Evolutionary conservation across 805 yeast genomes (phyloP).

Genomic region (Naumovozyma castellii): DNA sequence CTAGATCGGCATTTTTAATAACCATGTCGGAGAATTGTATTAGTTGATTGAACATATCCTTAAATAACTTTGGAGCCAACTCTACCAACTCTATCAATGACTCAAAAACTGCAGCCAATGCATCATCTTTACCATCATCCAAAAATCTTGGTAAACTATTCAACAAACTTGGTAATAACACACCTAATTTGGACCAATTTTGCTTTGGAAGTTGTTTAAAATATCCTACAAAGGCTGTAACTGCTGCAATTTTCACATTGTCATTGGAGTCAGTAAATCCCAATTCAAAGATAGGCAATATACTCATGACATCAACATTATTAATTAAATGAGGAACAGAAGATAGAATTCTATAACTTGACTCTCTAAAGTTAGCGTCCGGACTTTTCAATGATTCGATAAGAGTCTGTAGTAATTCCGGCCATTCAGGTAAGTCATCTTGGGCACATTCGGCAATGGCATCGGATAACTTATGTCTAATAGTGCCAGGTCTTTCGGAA

Average conservation of each 20-base stretch:
- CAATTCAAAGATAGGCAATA: slow-evolving; percentile 60
- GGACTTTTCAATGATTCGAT: slow-evolving; percentile 49
- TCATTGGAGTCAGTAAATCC: slow-evolving; percentile 78
- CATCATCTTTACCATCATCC: slow-evolving; percentile 66
- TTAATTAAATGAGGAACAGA: slow-evolving; percentile 74
- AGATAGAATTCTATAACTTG: slow-evolving; percentile 82
- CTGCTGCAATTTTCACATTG: slow-evolving; percentile 82
- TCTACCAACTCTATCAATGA: slow-evolving; percentile 83
- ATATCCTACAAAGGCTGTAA: slow-evolving; percentile 84
- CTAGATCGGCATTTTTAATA: slow-evolving; percentile 71
- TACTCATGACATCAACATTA: slow-evolving; percentile 42
- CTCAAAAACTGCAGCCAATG: slow-evolving; percentile 82
- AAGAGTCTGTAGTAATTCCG: slow-evolving; percentile 64
- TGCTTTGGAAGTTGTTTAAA: slow-evolving; percentile 74
- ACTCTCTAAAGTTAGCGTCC: slow-evolving; percentile 70
- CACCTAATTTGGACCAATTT: slow-evolving; percentile 67
- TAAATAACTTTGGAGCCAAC: slow-evolving; percentile 89
- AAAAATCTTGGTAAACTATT: slow-evolving; percentile 81
- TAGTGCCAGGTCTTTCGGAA: slow-evolving; percentile 56
- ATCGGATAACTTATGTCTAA: slow-evolving; percentile 87
- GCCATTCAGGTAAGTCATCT: slow-evolving; percentile 60
- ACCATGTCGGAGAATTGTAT: slow-evolving; percentile 80
- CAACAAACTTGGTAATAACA: slow-evolving; percentile 71
- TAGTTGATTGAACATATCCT: slow-evolving; percentile 81
- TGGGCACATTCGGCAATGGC: slow-evolving; percentile 89